Conservation (phyloP, 2,329 filamentous ascomycete genomes). For the Eurotiales sp. region DNA sequence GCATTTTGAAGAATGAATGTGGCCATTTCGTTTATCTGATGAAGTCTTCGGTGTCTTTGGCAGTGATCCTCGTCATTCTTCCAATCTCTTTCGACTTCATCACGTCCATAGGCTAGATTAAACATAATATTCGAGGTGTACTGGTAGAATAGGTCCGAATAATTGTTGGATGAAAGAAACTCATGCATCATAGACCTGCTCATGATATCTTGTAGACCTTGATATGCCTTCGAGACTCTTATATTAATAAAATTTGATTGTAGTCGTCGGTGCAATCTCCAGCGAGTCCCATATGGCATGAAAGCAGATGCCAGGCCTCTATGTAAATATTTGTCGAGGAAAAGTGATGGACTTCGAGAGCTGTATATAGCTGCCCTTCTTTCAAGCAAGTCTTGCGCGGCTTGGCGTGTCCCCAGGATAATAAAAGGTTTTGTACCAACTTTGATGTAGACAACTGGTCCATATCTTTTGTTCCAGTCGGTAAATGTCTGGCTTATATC, state of each 20-base stretch:
- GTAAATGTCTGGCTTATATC: not conserved
- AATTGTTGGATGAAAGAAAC: slow-evolving; percentile 15
- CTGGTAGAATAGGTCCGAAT: slow-evolving; percentile 11
- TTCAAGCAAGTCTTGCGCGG: slow-evolving; percentile 15
- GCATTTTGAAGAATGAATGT: slow-evolving; percentile 4
- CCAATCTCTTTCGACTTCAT: not conserved
- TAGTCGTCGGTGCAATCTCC: slow-evolving; percentile 16
- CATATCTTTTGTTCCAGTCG: slow-evolving; percentile 12
- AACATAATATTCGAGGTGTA: slow-evolving; percentile 15
- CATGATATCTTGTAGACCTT: slow-evolving; percentile 17
- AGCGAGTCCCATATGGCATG: slow-evolving; percentile 16
- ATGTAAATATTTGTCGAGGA: slow-evolving; percentile 12
- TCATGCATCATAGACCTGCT: slow-evolving; percentile 16
- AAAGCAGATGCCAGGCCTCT: slow-evolving; percentile 6
- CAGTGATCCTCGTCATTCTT: not conserved
- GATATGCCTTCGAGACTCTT: slow-evolving; percentile 10
- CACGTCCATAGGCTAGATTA: slow-evolving; percentile 17
- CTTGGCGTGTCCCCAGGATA: slow-evolving; percentile 10
- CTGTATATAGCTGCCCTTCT: slow-evolving; percentile 14
- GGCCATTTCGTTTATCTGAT: slow-evolving; percentile 6
- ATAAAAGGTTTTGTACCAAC: slow-evolving; percentile 10
- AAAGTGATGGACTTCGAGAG: slow-evolving; percentile 13
- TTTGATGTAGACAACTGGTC: slow-evolving; percentile 10
- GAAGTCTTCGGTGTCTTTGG: not conserved
- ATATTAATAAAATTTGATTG: not conserved